Evolutionary conservation across 2,329 filamentous ascomycete genomes (phyloP).

Genomic region (Ampelomyces quisqualis): DNA sequence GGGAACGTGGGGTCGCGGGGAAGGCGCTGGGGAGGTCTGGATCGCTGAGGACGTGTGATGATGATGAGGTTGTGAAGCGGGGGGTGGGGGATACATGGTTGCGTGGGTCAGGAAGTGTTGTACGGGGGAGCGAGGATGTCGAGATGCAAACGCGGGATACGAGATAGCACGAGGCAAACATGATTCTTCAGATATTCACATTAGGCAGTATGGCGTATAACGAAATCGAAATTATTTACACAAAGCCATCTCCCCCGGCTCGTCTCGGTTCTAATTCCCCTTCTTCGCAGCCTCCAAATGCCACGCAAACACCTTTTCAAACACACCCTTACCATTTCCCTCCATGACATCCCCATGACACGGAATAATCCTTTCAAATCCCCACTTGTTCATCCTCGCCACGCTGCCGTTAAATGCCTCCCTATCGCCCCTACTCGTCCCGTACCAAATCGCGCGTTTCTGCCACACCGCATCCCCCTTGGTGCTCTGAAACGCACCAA

Average conservation of each 20-base stretch:
- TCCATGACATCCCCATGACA: constrained; percentile 93
- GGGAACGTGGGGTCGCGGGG: background rate
- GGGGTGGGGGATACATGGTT: constrained; percentile 4
- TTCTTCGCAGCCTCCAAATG: constrained; percentile 58
- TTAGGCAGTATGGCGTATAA: no score
- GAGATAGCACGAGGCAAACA: no score
- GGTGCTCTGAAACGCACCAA: constrained; percentile 61
- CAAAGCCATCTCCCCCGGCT: no score
- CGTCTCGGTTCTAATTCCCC: constrained; percentile 3
- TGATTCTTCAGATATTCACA: no score
- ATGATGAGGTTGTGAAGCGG: constrained; percentile 1
- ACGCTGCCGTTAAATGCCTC: constrained; percentile 69
- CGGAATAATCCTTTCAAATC: constrained; percentile 81
- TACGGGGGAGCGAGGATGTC: constrained; percentile 1
- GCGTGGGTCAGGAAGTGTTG: background rate
- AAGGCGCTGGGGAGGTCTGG: background rate
- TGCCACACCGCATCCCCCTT: constrained; percentile 63
- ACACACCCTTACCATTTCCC: constrained; percentile 69
- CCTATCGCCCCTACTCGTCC: constrained; percentile 61
- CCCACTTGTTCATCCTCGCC: constrained; percentile 71
- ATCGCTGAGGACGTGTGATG: background rate
- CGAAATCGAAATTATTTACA: no score
- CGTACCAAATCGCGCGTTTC: constrained; percentile 82
- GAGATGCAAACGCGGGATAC: background rate
- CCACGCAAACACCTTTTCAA: constrained; percentile 79